These are phyloP conservation scores for Mycena albidolilacea DNA, from an alignment of 768 basidiomycete genomes.

Conservation along the genomic window DNA sequence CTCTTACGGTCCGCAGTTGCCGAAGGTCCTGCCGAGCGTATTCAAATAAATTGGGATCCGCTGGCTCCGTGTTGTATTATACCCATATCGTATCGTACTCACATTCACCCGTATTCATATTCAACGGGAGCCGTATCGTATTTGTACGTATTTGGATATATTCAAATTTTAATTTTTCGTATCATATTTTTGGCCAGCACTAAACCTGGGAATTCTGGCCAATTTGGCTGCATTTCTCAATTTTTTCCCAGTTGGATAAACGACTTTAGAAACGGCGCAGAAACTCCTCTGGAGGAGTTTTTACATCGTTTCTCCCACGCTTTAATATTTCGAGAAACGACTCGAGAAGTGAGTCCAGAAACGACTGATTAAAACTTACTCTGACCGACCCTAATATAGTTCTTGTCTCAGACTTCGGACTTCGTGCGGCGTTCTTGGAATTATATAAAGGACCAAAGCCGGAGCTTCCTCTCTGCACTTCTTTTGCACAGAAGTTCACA, in stretches of 20 bases:
- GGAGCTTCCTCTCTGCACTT: not conserved
- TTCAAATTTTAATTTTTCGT: slow-evolving; percentile 1
- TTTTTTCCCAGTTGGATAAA: not conserved
- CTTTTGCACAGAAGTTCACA: not conserved
- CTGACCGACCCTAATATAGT: not conserved
- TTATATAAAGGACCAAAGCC: not conserved
- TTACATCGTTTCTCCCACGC: not conserved
- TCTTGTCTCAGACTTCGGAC: not conserved
- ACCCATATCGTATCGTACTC: slow-evolving; percentile 17
- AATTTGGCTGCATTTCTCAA: not conserved
- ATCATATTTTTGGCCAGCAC: not conserved
- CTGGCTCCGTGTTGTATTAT: slow-evolving; percentile 5
- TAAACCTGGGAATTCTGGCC: not conserved
- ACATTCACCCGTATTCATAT: slow-evolving; percentile 10
- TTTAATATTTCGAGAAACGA: too few relatives aligned
- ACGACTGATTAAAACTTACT: not conserved
- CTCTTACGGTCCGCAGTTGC: too few relatives aligned
- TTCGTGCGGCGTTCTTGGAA: not conserved
- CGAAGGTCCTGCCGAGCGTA: too few relatives aligned
- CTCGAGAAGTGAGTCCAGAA: too few relatives aligned
- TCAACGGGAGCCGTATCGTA: slow-evolving; percentile 5
- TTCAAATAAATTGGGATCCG: slow-evolving; percentile 8
- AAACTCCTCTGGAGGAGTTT: not conserved
- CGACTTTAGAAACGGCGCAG: not conserved
- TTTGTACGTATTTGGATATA: slow-evolving; percentile 1